Base-by-base conservation (phyloP, 305 asterid genomes). In the Fraxinus dipetala region DNA sequence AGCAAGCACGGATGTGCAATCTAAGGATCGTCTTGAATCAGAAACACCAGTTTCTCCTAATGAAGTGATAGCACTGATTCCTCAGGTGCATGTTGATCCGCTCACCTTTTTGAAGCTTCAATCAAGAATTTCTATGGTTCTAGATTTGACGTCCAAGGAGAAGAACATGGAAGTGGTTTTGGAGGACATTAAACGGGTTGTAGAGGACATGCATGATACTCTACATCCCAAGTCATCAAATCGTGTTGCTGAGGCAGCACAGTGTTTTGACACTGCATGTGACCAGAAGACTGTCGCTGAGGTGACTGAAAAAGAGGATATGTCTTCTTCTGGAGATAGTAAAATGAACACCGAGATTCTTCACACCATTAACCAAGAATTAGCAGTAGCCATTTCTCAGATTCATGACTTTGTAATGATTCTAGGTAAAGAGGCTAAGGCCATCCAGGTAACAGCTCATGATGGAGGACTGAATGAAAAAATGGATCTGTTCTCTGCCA, bases 381-480 rank as follows among this genome's bases (percentile, higher is more conserved):
- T 90, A 61, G 87, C 83, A 78, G 75, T 79, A 79, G 93, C 98
- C 81, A 78, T 90, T 48, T 80, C 91, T 82, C 91, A 86, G 79
- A 91, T 94, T 84, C 78, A 80, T 80, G 90, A 92, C 67, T 94
- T 93, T 69, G 83, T 91, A 76, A 77, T 48, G 85, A 82, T 89
- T 85, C 91, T 94, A 85, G 95, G 91, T 63, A 91, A 90, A 83
- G 96, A 90, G 83, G 89, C 88, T 10, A 87, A 91, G 87, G 63
- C 86, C 59, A 89, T 91, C 45, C 90, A 85, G 9, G 91, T 83
- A 76, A 84, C 89, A 83, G 78, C 85, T 84, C 81, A 81, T 4
- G 91, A 89, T 59, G 92, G 89, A 76, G 89, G 87, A 84, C 87
- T 95, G 77, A 83, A 84, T 74, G 82, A 86, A 35, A 85, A 84